Conservation (phyloP, 2,329 filamentous ascomycete species). For the Myriosclerotinia scirpicola region DNA sequence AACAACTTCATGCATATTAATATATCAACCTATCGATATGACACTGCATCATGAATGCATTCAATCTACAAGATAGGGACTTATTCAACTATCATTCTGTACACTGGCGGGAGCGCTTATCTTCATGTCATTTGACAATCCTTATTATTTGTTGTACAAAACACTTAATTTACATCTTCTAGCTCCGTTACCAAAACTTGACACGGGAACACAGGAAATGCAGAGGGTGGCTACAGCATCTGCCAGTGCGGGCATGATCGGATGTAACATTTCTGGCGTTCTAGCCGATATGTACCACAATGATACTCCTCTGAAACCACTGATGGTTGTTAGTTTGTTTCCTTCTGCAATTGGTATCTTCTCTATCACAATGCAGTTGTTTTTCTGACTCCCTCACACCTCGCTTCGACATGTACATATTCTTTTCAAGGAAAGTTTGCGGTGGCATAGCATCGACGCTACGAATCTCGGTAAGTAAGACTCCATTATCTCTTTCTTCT, state of each 20-base stretch:
- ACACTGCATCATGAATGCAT: not conserved
- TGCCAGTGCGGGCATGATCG: not conserved
- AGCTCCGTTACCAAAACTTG: not conserved
- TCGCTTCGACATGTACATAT: not conserved
- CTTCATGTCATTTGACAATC: not conserved
- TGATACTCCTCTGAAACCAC: not conserved
- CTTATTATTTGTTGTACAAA: not conserved
- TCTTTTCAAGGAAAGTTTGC: not conserved
- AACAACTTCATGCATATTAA: not conserved
- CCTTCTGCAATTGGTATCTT: not conserved
- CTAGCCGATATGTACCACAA: not conserved
- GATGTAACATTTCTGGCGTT: not conserved
- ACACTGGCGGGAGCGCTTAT: not conserved
- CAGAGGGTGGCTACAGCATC: not conserved
- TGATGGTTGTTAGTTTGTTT: not conserved
- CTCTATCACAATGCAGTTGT: not conserved
- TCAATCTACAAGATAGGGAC: not conserved
- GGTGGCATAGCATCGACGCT: not conserved
- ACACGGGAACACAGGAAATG: not conserved
- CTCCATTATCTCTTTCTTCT: not conserved
- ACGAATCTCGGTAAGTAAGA: not conserved
- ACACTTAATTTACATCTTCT: too few relatives aligned
- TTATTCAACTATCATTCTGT: not conserved
- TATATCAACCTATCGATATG: not conserved
- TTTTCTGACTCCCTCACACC: not conserved